These are phyloP conservation scores for Neoboletus magnificus DNA, from an alignment of 768 basidiomycete species.

Conservation along the genomic window DNA sequence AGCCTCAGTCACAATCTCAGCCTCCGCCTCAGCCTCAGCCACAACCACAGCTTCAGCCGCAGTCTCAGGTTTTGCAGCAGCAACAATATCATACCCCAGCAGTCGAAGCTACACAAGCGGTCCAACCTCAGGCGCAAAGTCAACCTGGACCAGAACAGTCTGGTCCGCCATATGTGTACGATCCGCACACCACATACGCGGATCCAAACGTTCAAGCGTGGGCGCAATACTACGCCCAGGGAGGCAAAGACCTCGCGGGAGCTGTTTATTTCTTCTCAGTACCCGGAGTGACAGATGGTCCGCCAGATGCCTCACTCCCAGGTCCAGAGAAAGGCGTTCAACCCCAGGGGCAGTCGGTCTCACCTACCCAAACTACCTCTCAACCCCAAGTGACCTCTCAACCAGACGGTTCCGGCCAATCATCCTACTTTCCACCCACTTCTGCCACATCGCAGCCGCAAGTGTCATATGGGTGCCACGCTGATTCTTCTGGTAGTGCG, in stretches of 20 bases:
- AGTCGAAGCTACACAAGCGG: conserved; percentile 5
- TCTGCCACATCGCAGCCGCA: conserved; percentile 15
- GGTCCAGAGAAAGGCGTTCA: conserved; percentile 9
- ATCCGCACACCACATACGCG: conserved; percentile 64
- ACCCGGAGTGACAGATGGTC: conserved; percentile 62
- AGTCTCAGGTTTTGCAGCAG: conserved; percentile 31
- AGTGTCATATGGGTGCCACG: conserved; percentile 19
- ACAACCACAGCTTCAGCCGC: conserved; percentile 27
- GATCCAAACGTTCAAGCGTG: conserved; percentile 84
- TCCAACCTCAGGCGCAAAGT: conserved; percentile 12
- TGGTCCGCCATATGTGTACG: conserved; percentile 53
- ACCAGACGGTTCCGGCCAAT: conserved; percentile 2
- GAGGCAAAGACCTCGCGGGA: conserved; percentile 70
- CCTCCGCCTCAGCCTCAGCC: conserved; percentile 10
- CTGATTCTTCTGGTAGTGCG: conserved; percentile 7
- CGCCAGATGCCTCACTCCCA: conserved; percentile 11
- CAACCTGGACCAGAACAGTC: conserved; percentile 21
- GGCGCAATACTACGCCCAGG: conserved; percentile 82
- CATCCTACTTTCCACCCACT: conserved; percentile 11
- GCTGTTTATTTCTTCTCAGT: conserved; percentile 79
- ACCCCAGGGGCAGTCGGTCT: conserved; percentile 11
- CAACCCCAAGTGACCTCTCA: conserved; percentile 21
- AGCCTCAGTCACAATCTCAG: background rate
- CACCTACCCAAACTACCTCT: conserved; percentile 14
- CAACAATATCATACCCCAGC: conserved; percentile 15